Conservation (phyloP, 78 protist genomes). For the Capsaspora owczarzaki region DNA sequence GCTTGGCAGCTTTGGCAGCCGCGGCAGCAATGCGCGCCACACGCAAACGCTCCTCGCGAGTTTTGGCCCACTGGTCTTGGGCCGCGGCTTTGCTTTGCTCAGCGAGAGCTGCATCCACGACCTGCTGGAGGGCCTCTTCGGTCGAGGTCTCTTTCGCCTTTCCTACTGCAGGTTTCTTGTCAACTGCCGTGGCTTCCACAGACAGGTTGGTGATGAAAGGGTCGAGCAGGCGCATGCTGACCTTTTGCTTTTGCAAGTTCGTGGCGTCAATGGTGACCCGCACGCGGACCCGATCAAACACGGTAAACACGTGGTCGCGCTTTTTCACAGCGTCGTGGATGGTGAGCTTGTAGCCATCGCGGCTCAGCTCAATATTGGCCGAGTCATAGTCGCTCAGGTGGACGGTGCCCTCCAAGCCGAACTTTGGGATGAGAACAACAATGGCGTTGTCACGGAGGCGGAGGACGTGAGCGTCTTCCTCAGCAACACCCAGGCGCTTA, state of each 20-base stretch:
- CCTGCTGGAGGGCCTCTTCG: no score
- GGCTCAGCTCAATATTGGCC: background rate
- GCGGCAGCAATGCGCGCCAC: no score
- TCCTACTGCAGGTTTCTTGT: no score
- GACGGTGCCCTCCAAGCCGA: slow-evolving; percentile 23
- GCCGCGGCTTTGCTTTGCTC: no score
- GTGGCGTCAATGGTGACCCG: background rate
- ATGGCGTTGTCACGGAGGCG: slow-evolving; percentile 62
- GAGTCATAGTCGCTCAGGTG: background rate
- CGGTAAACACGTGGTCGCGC: background rate
- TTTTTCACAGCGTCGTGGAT: background rate
- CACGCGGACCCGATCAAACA: slow-evolving; percentile 20
- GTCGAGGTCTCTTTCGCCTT: no score
- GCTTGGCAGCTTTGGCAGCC: no score
- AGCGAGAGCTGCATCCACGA: no score
- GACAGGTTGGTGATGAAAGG: background rate
- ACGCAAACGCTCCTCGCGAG: no score
- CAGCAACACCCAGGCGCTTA: slow-evolving; percentile 18
- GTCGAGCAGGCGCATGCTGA: background rate
- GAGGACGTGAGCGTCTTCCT: slow-evolving; percentile 60
- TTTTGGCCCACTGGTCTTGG: no score
- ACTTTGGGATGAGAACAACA: slow-evolving; percentile 56
- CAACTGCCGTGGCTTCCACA: no score
- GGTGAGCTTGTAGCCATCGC: background rate
- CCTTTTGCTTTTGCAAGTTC: background rate